Evolutionary conservation across 2,329 filamentous ascomycete species (phyloP).

Genomic region (Colletotrichum eremochloae): DNA sequence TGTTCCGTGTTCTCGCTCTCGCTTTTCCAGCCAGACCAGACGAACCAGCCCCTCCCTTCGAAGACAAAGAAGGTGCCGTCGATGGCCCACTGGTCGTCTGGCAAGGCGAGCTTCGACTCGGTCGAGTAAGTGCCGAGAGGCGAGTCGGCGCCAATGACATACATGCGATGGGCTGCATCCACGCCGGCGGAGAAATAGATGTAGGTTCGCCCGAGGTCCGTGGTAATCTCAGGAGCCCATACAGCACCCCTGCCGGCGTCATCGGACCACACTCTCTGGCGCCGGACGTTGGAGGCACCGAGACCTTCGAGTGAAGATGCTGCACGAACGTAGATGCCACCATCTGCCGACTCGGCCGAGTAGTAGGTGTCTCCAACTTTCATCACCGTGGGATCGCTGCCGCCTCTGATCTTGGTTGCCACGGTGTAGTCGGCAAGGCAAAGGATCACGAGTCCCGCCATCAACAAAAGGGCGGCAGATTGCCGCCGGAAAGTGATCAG

Average conservation of each 20-base stretch:
- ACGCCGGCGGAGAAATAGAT: constrained; percentile 45
- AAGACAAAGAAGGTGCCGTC: constrained; percentile 45
- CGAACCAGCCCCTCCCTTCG: constrained; percentile 44
- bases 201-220: constrained; percentile 41
- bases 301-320: constrained; percentile 42
- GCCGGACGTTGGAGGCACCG: constrained; percentile 23
- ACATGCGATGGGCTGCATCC: constrained; percentile 45
- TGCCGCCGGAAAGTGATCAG: background rate
- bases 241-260: constrained; percentile 33
- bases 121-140: constrained; percentile 41
- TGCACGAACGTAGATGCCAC: constrained; percentile 43
- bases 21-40: constrained; percentile 47
- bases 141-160: constrained; percentile 44
- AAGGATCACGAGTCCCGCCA: constrained; percentile 19
- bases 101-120: constrained; percentile 43
- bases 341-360: constrained; percentile 45
- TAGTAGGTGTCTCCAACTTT: constrained; percentile 43
- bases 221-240: constrained; percentile 45
- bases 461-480: background rate
- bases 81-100: constrained; percentile 47
- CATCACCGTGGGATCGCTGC: constrained; percentile 45
- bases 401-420: constrained; percentile 37
- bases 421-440: constrained; percentile 39
- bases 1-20: constrained; percentile 41
- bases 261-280: constrained; percentile 44